Base-by-base conservation (phyloP, 2,329 filamentous ascomycete genomes). In the Talaromyces marneffei region DNA sequence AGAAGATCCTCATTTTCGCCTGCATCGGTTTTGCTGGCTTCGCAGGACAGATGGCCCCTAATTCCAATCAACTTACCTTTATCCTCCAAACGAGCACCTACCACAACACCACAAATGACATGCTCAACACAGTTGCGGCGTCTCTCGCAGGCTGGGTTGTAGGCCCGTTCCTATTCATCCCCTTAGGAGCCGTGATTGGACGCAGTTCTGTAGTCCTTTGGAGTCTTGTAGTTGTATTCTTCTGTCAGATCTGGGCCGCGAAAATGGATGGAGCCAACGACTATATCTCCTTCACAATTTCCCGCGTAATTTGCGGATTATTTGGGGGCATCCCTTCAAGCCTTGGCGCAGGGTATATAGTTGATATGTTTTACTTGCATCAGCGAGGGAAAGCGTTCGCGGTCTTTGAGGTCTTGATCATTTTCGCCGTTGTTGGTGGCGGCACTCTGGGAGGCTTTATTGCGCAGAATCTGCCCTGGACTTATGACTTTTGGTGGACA, bases 321-420 rank as follows among this genome's bases (percentile, higher is more conserved):
- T 77, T 76, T 56, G 77, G 78, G 23, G 71, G 71, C 12, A 67
- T 76, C 12, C 70, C 75, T 39, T 69, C 72, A 57, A 67, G 77
- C 31, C 69, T 80, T 46, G 77, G 76, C 18, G 71, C 75, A 20
- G 67, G 74, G 39, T 72, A 75, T 35, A 71, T 80, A 23, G 73
- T 75, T n/a, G 77, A 79, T 56, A 42, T 77, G 57, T 79, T 78
- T 65, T 79, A 78, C 65, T 65, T 79, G 33, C 77, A 79, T 57
- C 68, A 29, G 25, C 59, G 67, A 31, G 66, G 67, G 9, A 65
- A 65, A 31, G 65, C 64, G 3, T 69, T 69, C 56, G 57, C 63
- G 4, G 27, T 61, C 37, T 67, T 61, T 25, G 53, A 61, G 16
- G 39, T 61, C 4, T 58, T 25, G 9, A 55, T 62, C 27, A 25